Evolutionary conservation across 352 stramenopile genomes (phyloP), one percentile per base, ranked within the genome.

Genomic region (Pythium monospermum): DNA sequence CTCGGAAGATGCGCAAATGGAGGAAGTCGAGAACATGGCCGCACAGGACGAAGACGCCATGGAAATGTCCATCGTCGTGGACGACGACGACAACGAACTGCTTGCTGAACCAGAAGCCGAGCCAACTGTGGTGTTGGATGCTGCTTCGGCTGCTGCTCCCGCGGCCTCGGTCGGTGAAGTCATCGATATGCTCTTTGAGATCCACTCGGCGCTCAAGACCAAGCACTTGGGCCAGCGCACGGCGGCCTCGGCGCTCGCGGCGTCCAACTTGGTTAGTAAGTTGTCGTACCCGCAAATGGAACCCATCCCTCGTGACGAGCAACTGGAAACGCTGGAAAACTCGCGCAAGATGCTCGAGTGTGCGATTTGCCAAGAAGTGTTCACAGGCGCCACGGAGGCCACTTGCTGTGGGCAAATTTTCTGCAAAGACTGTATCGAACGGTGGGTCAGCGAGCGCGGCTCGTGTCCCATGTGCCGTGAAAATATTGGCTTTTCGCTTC

Each of bases 271-370:
- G 19, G 82, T 92, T 18, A 86, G 71, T 25, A 83, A 71, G 2
- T 39, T 88, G 15, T 75, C 77, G 32, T 89, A 80, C 42, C 76
- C 82, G 0, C 44, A 61, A 2, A 53, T 61, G 0, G 68, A 74
- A 30, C 71, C 76, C 0, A 77, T 91, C 23, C 77, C 79, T 3
- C 74, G 82, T 21, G 82, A 92, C 42, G 82, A 89, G 49, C 75
- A 91, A 62, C 57, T 88, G 16, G 79, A 92, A 42, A 68, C 76
- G 18, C 64, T 90, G 2, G 76, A 92, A 35, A 89, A 92, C 64
- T 89, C 75, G 15, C 66, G 76, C 44, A 88, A 88, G 66, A 92
- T 92, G 82, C 79, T 92, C 13, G 79, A 92, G 57, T 92, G 82
- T 46, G 79, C 82, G 18, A 89, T 92, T 45, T 92, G 82, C 58